These are phyloP conservation scores for Hymenoscyphus salicellus DNA, from an alignment of 2,329 filamentous ascomycete species.

Conservation along the genomic window DNA sequence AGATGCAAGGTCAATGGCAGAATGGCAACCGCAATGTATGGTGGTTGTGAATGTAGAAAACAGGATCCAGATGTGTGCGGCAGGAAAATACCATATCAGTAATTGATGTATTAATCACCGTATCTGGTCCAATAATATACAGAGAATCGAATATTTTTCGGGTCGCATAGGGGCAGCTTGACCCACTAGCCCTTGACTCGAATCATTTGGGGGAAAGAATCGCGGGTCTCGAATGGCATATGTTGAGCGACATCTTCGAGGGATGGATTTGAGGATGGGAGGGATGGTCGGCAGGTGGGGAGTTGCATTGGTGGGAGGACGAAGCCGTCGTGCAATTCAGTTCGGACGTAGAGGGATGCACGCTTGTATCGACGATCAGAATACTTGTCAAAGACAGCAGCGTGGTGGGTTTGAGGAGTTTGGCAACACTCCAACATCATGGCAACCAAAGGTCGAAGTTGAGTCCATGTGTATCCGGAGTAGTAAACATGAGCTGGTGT, in stretches of 20 bases:
- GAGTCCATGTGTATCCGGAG: slow-evolving; percentile 85
- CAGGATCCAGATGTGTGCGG: slow-evolving; percentile 26
- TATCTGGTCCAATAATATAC: slow-evolving; percentile 36
- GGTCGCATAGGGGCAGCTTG: background rate
- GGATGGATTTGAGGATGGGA: slow-evolving; percentile 29
- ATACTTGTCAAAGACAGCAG: slow-evolving; percentile 89
- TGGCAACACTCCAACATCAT: slow-evolving; percentile 87
- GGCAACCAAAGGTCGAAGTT: slow-evolving; percentile 73
- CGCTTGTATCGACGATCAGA: slow-evolving; percentile 82
- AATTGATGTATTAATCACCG: slow-evolving; percentile 10
- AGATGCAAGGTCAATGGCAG: slow-evolving; percentile 19
- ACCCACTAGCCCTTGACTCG: slow-evolving; percentile 28
- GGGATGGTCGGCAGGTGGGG: slow-evolving; percentile 24
- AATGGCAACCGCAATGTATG: slow-evolving; percentile 24
- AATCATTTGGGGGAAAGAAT: slow-evolving; percentile 31
- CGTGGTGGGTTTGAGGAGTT: slow-evolving; percentile 75
- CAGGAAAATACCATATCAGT: slow-evolving; percentile 27
- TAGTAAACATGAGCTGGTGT: slow-evolving; percentile 83
- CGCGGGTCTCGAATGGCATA: slow-evolving; percentile 27
- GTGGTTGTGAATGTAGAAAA: slow-evolving; percentile 18
- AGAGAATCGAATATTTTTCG: slow-evolving; percentile 30
- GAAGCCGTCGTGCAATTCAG: slow-evolving; percentile 64
- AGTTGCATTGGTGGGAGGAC: slow-evolving; percentile 38
- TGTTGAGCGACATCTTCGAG: slow-evolving; percentile 25
- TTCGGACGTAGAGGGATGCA: slow-evolving; percentile 75